phyloP scores from a whole-genome alignment of 2,329 filamentous ascomycete species.

The Venturia nashicola region DNA sequence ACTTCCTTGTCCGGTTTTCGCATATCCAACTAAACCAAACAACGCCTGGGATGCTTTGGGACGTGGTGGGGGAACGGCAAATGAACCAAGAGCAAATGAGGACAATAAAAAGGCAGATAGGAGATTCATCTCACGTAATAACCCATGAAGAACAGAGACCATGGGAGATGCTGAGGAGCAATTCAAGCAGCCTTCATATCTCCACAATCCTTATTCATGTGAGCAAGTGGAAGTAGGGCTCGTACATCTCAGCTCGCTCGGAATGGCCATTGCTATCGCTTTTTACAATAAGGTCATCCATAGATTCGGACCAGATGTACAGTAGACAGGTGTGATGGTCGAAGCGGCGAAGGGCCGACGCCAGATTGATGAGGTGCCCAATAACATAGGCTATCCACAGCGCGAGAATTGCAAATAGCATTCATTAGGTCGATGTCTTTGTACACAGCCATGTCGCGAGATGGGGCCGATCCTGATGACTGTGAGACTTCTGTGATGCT shows the following conservation, averaged over 20 bases:
- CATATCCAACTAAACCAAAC: background rate
- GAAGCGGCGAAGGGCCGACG: background rate
- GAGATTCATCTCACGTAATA: background rate
- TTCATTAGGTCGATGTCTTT: background rate
- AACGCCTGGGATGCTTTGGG: background rate
- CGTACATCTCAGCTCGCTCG: background rate
- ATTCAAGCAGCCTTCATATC: background rate
- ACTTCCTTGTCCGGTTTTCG: background rate
- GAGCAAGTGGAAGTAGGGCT: background rate
- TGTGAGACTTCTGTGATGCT: background rate
- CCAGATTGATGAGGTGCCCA: background rate
- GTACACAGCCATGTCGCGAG: background rate
- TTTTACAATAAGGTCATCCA: no score
- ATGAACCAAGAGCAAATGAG: background rate
- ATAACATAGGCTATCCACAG: background rate
- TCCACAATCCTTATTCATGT: background rate
- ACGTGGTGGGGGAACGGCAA: background rate
- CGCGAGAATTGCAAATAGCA: background rate
- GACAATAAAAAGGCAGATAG: background rate
- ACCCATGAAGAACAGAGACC: no score
- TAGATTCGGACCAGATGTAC: background rate
- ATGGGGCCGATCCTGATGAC: background rate
- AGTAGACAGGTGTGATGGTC: background rate
- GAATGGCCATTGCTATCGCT: background rate
- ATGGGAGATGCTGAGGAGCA: background rate